Evolutionary conservation across 2,329 filamentous ascomycete genomes (phyloP), one percentile per base, ranked within the genome.

Genomic region (Pestalotiopsis fici): DNA sequence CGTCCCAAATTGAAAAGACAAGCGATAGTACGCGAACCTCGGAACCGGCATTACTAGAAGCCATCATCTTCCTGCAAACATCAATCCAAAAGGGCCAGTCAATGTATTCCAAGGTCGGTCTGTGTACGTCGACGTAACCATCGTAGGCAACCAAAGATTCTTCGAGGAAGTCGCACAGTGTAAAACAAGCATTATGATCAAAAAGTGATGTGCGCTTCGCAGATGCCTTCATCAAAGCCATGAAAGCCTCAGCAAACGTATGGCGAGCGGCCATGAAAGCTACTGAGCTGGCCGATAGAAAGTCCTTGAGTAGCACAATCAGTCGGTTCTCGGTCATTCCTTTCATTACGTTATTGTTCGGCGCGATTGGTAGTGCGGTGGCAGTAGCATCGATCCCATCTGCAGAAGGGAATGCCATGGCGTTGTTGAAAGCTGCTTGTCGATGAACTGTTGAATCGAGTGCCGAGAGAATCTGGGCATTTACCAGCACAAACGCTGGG

Each of bases 251-350:
- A 3, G 92, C 92, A 78, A 96, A 97, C 0, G 93, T 87, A 65
- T 91, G 86, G 65, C 91, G 88, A 5, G 85, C 83, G 15, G 78
- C 78, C 1, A 75, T 70, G 43, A 83, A 76, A 0, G 80, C 75
- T 0, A 76, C 65, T 1, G 80, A 77, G 15, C 80, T 79, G 15
- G 85, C 83, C 0, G 82, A 89, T 35, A 97, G 84, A 68, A 97
- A 88, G 76, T 97, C 93, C 71, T 93, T 91, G 61, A 97, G 86
- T 68, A 97, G 81, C 76, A 95, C 90, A 66, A 98, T 88, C 65
- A 97, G 82, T 66, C 94, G 88, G 71, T 97, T 97, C 78, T 97
- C 94, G n/a, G 91, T 90, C 92, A 97, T 97, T 62, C 90, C 88
- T 71, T 91, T 90, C 73, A 92, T 85, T 62, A 92, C 86, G 76